Base-by-base conservation (phyloP, 2,329 filamentous ascomycete genomes). In the Aureobasidium musti region DNA sequence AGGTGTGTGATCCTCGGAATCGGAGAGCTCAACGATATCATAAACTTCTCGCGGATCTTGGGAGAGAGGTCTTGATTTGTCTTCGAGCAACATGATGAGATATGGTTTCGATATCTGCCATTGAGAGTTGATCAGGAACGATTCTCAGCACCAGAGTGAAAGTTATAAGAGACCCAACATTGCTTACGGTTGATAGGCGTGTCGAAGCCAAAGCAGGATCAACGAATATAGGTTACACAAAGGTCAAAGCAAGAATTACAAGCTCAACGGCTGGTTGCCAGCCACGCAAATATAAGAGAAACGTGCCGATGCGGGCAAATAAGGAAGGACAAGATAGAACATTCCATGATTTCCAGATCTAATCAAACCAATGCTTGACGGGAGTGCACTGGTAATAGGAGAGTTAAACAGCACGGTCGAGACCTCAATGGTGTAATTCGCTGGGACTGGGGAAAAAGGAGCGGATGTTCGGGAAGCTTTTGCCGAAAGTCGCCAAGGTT, bases 191-290 rank as follows among this genome's bases (percentile, higher is more conserved):
- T 21, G 28, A 45, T 37, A 49, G 41, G 26, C 6, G 19, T 4
- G 21, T 30, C n/a, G n/a, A 28, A 2, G 11, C 37, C 45, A 37
- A 50, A 30, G 43, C 59, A 50, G 59, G 35, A 50, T 50, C 23
- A 35, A n/a, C n/a, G 57, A 21, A 10, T 37, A 23, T 49, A n/a
- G 41, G 59, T 63, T 49, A 50, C 59, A 63, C 59, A 63, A 43
- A 37, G 28, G 59, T 50, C 33, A 63, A 50, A 63, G 33, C 59
- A 63, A 39, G 59, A 63, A 63, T 63, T 63, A 63, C 33, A 50
- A 39, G 59, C 30, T 50, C 59, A 63, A 63, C 59, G 45, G 21
- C 6, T 50, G 59, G 59, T 39, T 17, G 59, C 7, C 59, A 39
- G 30, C 33, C 43, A 50, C 33, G 45, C 39, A 28, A n/a, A 63